Base-by-base conservation (phyloP, 352 stramenopile species). In the Pythium plurisporium region DNA sequence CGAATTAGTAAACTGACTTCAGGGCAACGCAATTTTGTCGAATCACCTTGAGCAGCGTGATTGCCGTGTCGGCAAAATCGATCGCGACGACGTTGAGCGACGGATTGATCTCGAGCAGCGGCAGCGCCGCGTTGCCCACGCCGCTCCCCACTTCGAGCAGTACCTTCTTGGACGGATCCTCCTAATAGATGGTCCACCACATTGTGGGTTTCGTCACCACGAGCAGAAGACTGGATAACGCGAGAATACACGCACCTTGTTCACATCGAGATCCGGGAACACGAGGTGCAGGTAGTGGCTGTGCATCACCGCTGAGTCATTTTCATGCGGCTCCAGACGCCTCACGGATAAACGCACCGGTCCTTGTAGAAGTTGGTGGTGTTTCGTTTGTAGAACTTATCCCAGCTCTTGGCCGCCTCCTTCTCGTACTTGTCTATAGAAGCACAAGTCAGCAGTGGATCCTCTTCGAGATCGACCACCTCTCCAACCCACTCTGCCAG, bases 321-420 rank as follows among this genome's bases (percentile, higher is more conserved):
- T n/a, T n/a, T n/a, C n/a, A n/a, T n/a, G n/a, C n/a, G n/a, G n/a
- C n/a, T n/a, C n/a, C 36, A 42, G 5, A 9, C 17, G 20, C 12
- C 8, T 14, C 19, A 3, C 22, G 20, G 41, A 15, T 38, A n/a
- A 9, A 8, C 54, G 12, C 11, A 87, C 61, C 89, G 67, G 78
- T 98, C 91, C 69, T 98, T 97, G 76, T 98, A 98, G 69, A 98
- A 98, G 55, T 97, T 96, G 49, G 79, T 96, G 42, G 80, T 76
- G 73, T 98, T 96, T 48, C 87, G 77, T 47, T 93, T 85, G 72
- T 98, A 98, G 70, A 98, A 98, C 58, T 87, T 84, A 67, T 98
- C 87, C 94, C 94, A 98, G 65, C 78, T 95, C 66, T 86, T 87
- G 42, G 81, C 78, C 0, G 89, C 85, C 31, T 95, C 77, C 12